Conservation (phyloP, 1,139 yeast species). For the Hyphopichia khmerensis region DNA sequence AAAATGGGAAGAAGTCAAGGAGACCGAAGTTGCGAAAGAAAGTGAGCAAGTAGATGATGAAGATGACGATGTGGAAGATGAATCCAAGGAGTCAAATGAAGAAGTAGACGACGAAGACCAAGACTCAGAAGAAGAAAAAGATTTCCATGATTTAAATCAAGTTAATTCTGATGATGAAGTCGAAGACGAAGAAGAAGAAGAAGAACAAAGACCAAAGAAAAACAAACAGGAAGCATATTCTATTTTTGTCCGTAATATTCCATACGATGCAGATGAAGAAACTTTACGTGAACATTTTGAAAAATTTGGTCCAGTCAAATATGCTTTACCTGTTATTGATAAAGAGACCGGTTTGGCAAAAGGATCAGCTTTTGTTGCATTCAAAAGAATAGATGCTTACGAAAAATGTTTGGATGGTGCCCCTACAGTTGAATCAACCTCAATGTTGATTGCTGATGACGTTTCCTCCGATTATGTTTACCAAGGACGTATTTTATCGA, state of each 20-base stretch:
- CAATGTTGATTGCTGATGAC: constrained; percentile 87
- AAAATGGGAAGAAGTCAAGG: constrained; percentile 60
- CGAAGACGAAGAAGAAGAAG: constrained; percentile 28
- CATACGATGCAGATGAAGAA: constrained; percentile 90
- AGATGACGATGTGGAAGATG: constrained; percentile 42
- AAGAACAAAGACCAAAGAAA: constrained; percentile 33
- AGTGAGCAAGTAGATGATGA: constrained; percentile 28
- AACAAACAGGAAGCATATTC: constrained; percentile 71
- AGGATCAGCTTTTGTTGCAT: constrained; percentile 96
- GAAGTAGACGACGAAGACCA: constrained; percentile 24
- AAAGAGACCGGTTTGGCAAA: constrained; percentile 80
- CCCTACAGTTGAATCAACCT: constrained; percentile 72
- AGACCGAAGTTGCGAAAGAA: constrained; percentile 42
- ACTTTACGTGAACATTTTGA: constrained; percentile 72
- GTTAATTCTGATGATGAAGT: constrained; percentile 26
- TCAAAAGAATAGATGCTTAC: constrained; percentile 59
- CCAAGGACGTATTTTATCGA: constrained; percentile 86
- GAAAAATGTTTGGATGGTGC: constrained; percentile 72
- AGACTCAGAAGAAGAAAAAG: constrained; percentile 30
- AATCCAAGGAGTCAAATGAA: constrained; percentile 28
- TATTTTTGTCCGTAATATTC: constrained; percentile 86
- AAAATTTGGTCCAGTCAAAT: constrained; percentile 83
- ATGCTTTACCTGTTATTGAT: constrained; percentile 92
- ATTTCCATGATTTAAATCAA: constrained; percentile 17
- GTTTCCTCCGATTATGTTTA: constrained; percentile 85